Conservation (phyloP, 371 early-diverging fungal genomes). For the Actinomucor elegans region DNA sequence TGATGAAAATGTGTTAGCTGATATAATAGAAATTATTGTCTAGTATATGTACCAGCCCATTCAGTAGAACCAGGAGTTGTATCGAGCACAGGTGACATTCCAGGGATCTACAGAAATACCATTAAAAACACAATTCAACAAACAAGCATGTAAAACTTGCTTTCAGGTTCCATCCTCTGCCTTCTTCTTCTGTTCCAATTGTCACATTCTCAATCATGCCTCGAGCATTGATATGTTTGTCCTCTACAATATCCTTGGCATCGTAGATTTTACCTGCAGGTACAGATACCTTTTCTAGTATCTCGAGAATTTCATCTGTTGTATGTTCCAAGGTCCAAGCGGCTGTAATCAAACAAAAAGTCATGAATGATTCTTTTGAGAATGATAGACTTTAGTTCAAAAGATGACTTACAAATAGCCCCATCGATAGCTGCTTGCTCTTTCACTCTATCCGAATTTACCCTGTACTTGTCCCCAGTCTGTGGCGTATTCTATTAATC, state of each 20-base stretch:
- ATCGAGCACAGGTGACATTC: slow-evolving; percentile 45
- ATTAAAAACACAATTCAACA: too few relatives aligned
- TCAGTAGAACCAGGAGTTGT: slow-evolving; percentile 51
- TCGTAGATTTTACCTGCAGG: slow-evolving; percentile 59
- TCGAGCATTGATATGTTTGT: slow-evolving; percentile 51
- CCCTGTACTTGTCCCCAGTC: slow-evolving; percentile 46
- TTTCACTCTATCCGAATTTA: slow-evolving; percentile 48
- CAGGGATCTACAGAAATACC: slow-evolving; percentile 36
- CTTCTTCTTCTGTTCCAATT: slow-evolving; percentile 39
- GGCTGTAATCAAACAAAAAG: slow-evolving; percentile 19
- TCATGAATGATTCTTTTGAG: too few relatives aligned
- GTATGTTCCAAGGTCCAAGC: slow-evolving; percentile 46
- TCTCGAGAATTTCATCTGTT: slow-evolving; percentile 42
- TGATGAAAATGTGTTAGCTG: background rate
- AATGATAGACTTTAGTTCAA: too few relatives aligned
- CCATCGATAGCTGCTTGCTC: slow-evolving; percentile 44
- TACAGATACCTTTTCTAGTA: slow-evolving; percentile 43
- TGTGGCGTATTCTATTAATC: too few relatives aligned
- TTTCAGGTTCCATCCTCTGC: slow-evolving; percentile 46
- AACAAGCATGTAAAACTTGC: too few relatives aligned
- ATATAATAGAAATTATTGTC: too few relatives aligned
- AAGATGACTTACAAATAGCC: slow-evolving; percentile 38
- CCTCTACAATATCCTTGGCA: slow-evolving; percentile 54
- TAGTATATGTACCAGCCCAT: slow-evolving; percentile 46
- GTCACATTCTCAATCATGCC: slow-evolving; percentile 49